Conservation (phyloP, 352 stramenopile genomes). For the Pythium dissimile region DNA sequence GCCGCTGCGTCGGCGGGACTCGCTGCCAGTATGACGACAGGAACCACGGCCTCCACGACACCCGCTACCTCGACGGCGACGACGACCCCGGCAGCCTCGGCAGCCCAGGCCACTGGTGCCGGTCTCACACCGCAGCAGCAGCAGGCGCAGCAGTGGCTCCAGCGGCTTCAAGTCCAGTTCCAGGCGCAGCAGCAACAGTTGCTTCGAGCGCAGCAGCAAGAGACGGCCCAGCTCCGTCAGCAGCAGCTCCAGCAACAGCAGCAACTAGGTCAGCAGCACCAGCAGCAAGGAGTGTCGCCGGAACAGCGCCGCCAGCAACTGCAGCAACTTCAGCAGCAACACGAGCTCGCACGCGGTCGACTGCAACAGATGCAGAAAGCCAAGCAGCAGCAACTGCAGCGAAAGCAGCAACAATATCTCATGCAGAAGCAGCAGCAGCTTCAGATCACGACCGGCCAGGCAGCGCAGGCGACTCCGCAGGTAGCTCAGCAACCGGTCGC, state of each 20-base stretch:
- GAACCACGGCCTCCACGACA: neutral
- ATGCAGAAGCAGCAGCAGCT: constrained; percentile 76
- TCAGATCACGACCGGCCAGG: constrained; percentile 41
- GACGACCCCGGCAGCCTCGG: constrained; percentile 5
- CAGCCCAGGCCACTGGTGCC: constrained; percentile 2
- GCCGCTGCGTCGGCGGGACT: neutral
- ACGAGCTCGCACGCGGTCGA: constrained; percentile 57
- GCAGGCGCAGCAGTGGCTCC: constrained; percentile 77
- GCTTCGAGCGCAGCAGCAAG: constrained; percentile 70
- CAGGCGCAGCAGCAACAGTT: constrained; percentile 73
- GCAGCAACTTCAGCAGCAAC: constrained; percentile 74
- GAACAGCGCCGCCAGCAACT: constrained; percentile 66
- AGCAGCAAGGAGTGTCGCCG: constrained; percentile 53
- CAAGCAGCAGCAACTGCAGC: constrained; percentile 78
- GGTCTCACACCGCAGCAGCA: constrained; percentile 44
- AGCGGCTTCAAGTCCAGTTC: constrained; percentile 80
- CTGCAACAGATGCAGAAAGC: constrained; percentile 75
- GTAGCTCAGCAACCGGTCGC: constrained; percentile 13
- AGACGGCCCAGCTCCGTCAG: constrained; percentile 71
- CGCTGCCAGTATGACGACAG: neutral
- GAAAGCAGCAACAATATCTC: constrained; percentile 78
- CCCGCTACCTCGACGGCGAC: neutral
- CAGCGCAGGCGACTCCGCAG: too few species aligned
- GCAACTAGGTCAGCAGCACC: constrained; percentile 63
- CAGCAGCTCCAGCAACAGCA: constrained; percentile 78